Evolutionary conservation across 805 yeast species (phyloP).

Genomic region (Nakazawaea sp.): DNA sequence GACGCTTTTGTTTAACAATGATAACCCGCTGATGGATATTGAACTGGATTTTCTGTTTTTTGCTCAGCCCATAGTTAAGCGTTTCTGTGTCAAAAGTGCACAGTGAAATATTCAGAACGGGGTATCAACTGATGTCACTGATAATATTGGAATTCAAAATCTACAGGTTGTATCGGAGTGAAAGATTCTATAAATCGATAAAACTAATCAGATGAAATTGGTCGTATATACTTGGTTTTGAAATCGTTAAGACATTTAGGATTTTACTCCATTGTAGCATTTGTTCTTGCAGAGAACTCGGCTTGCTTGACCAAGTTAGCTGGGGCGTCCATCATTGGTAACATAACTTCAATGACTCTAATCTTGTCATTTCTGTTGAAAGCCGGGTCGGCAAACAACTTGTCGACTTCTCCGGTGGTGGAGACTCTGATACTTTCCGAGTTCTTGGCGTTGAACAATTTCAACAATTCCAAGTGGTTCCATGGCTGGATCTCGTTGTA

Average conservation of each 20-base stretch:
- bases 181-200: neutral
- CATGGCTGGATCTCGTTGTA: slow-evolving; percentile 66
- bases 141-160: too few relatives aligned
- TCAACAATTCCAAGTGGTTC: slow-evolving; percentile 54
- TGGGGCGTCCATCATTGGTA: slow-evolving; percentile 68
- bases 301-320: slow-evolving; percentile 61
- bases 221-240: too few relatives aligned
- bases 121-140: too few relatives aligned
- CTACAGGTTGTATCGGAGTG: neutral
- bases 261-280: slow-evolving; percentile 9
- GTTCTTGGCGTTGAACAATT: slow-evolving; percentile 51
- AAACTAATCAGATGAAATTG: neutral
- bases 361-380: slow-evolving; percentile 53
- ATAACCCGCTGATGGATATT: too few relatives aligned
- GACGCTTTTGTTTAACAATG: too few relatives aligned
- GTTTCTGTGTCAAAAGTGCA: too few relatives aligned
- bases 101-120: too few relatives aligned
- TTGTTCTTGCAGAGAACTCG: slow-evolving; percentile 35
- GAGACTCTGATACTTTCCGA: slow-evolving; percentile 45
- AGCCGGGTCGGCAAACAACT: slow-evolving; percentile 34
- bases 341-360: slow-evolving; percentile 62
- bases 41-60: too few relatives aligned
- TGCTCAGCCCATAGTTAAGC: too few relatives aligned
- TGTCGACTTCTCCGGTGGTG: slow-evolving; percentile 52
- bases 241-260: too few relatives aligned